Conservation (phyloP, 176 grass and related monocot genomes). For the Areca catechu region DNA sequence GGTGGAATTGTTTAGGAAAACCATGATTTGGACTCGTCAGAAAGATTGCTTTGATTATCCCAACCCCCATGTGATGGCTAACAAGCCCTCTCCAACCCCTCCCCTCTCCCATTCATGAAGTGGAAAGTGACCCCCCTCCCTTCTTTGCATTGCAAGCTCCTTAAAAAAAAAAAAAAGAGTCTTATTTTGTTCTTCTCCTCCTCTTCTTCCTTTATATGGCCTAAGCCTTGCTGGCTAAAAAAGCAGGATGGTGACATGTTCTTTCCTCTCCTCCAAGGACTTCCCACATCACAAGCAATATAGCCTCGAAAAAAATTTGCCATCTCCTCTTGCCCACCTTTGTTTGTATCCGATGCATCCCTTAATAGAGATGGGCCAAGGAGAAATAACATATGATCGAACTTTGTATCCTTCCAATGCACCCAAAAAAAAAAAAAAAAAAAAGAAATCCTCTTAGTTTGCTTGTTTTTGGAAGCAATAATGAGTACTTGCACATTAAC, state of each 20-base stretch:
- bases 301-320: too few relatives aligned
- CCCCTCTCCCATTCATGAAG: background rate
- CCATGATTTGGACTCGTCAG: background rate
- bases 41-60: background rate
- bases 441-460: background rate
- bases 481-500: background rate
- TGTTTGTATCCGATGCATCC: background rate
- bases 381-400: background rate
- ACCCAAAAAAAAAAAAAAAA: too few relatives aligned
- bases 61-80: background rate
- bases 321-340: too few relatives aligned
- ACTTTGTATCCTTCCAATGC: background rate
- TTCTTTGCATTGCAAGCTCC: background rate
- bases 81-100: background rate
- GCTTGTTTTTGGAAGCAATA: background rate
- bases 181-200: too few relatives aligned
- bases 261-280: constrained; percentile 15
- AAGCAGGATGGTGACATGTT: constrained; percentile 11
- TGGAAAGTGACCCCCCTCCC: background rate
- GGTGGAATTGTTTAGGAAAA: background rate
- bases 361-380: background rate
- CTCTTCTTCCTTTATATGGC: background rate
- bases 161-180: too few relatives aligned
- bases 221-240: background rate
- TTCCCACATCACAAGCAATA: constrained; percentile 11